Evolutionary conservation across 495 filamentous ascomycete species (phyloP).

Genomic region (Aspergillus ostianus): DNA sequence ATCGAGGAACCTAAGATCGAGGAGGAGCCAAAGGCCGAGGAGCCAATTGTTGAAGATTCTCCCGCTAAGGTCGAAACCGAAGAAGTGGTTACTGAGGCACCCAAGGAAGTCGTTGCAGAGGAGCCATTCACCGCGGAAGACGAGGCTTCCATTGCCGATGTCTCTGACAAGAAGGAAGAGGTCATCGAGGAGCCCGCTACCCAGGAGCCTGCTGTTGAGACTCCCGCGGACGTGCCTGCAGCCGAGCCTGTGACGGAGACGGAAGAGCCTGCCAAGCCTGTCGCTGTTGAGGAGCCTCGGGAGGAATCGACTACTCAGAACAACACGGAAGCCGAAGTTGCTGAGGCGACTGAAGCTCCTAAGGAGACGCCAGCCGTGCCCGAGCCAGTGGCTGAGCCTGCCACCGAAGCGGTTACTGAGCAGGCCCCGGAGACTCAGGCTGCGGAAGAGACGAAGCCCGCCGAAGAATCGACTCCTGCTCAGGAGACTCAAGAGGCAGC

Average conservation of each 20-base stretch:
- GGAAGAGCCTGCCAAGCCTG: background rate
- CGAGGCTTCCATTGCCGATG: background rate
- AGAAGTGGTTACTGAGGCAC: background rate
- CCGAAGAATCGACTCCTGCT: background rate
- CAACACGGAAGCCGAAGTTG: background rate
- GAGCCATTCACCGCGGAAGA: constrained; percentile 7
- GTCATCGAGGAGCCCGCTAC: background rate
- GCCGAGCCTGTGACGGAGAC: background rate
- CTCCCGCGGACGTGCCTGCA: background rate
- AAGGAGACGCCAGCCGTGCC: background rate
- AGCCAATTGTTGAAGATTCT: constrained; percentile 11
- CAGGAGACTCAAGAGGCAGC: background rate
- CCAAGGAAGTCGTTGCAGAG: constrained; percentile 11
- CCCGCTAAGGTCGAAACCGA: constrained; percentile 11
- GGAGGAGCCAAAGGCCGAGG: background rate
- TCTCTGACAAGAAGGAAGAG: constrained; percentile 1
- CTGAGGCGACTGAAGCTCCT: background rate
- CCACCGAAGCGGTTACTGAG: constrained; percentile 1
- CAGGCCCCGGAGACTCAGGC: background rate
- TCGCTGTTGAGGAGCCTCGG: background rate
- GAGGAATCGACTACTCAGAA: background rate
- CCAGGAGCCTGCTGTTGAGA: background rate
- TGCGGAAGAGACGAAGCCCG: background rate
- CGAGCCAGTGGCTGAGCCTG: constrained; percentile 14
- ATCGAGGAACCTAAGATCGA: background rate